These are phyloP conservation scores for Leishmania major DNA, from an alignment of 208 protist genomes.

Conservation along the genomic window DNA sequence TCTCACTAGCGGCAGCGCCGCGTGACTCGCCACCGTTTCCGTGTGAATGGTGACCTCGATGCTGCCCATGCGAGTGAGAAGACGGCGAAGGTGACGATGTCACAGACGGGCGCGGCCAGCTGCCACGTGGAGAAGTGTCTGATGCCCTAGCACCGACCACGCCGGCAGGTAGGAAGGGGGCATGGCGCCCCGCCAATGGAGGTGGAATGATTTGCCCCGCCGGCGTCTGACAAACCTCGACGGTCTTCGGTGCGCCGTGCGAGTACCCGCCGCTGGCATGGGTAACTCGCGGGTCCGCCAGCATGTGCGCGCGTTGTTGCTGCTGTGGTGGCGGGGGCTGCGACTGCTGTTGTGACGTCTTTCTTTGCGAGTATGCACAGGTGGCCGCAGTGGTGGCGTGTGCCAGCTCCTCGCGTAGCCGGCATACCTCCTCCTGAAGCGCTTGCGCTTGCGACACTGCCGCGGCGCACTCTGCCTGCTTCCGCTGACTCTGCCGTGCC, in stretches of 20 bases:
- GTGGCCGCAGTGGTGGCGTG: background rate
- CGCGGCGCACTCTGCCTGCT: slow-evolving; percentile 2
- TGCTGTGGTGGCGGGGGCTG: background rate
- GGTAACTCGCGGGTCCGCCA: background rate
- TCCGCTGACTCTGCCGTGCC: slow-evolving; percentile 23
- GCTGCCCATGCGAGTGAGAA: background rate
- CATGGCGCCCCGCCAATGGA: background rate
- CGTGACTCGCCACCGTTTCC: slow-evolving; percentile 9
- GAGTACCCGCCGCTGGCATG: background rate
- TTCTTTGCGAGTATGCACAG: background rate
- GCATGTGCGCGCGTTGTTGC: background rate
- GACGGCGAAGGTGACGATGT: background rate
- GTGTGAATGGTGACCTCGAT: slow-evolving; percentile 1
- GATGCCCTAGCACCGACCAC: background rate
- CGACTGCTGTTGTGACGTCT: background rate
- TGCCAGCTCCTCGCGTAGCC: slow-evolving; percentile 20
- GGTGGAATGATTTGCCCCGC: background rate
- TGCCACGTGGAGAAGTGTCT: background rate
- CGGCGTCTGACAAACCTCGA: slow-evolving; percentile 1
- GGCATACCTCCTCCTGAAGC: slow-evolving; percentile 16
- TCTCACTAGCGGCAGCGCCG: background rate
- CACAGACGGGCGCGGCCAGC: background rate
- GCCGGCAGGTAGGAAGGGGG: background rate
- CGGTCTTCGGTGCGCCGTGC: background rate
- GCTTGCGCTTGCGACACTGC: slow-evolving; percentile 12